These are phyloP conservation scores for Suillus clintonianus DNA, from an alignment of 768 basidiomycete genomes.

Conservation along the genomic window DNA sequence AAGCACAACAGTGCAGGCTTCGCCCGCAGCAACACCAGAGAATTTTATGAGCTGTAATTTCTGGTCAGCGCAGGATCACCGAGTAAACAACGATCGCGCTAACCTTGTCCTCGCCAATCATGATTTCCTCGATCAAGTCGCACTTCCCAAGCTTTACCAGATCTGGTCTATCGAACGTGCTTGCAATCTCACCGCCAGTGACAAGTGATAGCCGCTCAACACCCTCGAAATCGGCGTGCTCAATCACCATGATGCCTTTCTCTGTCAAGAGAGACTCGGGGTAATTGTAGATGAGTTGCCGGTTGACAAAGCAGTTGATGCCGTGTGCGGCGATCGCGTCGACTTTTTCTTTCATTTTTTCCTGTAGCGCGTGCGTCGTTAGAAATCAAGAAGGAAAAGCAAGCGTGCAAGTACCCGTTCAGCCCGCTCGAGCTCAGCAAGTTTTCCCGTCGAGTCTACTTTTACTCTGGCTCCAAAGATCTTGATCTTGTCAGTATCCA, in stretches of 20 bases:
- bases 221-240: slow-evolving; percentile 99
- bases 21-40: slow-evolving; percentile 96
- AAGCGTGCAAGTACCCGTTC: slow-evolving; percentile 61
- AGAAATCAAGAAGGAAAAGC: not conserved
- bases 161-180: slow-evolving; percentile 92
- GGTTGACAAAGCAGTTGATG: slow-evolving; percentile 96
- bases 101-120: slow-evolving; percentile 99
- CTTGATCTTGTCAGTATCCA: slow-evolving; percentile 99
- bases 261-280: slow-evolving; percentile 95
- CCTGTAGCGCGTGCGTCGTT: slow-evolving; percentile 46
- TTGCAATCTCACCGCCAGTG: slow-evolving; percentile 96
- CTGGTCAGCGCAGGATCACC: slow-evolving; percentile 2
- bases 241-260: slow-evolving; percentile 92
- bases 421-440: slow-evolving; percentile 96
- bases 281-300: slow-evolving; percentile 99
- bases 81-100: slow-evolving; percentile 10
- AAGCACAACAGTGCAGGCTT: slow-evolving; percentile 97
- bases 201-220: slow-evolving; percentile 95
- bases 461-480: slow-evolving; percentile 96
- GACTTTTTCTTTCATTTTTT: slow-evolving; percentile 99
- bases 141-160: slow-evolving; percentile 91
- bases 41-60: slow-evolving; percentile 91
- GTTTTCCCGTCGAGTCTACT: slow-evolving; percentile 94
- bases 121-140: slow-evolving; percentile 96
- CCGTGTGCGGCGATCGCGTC: slow-evolving; percentile 92